Percentiles rank a stretch among this genome's conserved stretches.
Evolutionary conservation across 495 filamentous ascomycete genomes (phyloP).

Genomic region (Lophiotrema nucula): DNA sequence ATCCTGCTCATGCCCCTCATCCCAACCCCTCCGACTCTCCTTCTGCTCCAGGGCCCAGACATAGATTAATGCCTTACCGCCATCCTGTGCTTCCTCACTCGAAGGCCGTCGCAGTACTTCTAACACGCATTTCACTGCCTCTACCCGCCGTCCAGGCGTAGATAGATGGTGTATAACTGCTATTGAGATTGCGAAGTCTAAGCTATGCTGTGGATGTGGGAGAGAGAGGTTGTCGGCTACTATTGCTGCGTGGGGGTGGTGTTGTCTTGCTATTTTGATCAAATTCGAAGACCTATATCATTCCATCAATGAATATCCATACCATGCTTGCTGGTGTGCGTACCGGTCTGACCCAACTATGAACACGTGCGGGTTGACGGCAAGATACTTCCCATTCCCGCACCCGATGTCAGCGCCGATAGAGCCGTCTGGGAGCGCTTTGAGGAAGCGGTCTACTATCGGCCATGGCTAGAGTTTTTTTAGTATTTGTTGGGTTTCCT

Average conservation of each 20-base stretch:
- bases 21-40: slow-evolving; percentile 85
- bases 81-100: slow-evolving; percentile 20
- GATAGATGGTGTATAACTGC: slow-evolving; percentile 95
- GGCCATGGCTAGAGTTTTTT: slow-evolving; percentile 72
- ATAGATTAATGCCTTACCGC: slow-evolving; percentile 65
- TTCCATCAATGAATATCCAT: background rate
- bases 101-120: slow-evolving; percentile 55
- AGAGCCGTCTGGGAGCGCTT: slow-evolving; percentile 63
- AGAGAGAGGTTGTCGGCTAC: slow-evolving; percentile 70
- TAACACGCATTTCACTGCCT: slow-evolving; percentile 71
- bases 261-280: slow-evolving; percentile 65
- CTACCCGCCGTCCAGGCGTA: slow-evolving; percentile 69
- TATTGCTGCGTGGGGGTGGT: slow-evolving; percentile 61
- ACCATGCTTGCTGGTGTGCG: slow-evolving; percentile 26
- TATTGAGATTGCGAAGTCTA: slow-evolving; percentile 94
- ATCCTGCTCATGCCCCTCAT: slow-evolving; percentile 81
- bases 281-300: slow-evolving; percentile 64
- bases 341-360: slow-evolving; percentile 87
- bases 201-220: slow-evolving; percentile 64
- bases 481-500: too few species aligned
- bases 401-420: slow-evolving; percentile 89
- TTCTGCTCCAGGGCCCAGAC: slow-evolving; percentile 98
- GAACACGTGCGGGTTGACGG: slow-evolving; percentile 71
- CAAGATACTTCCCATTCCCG: slow-evolving; percentile 94
- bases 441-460: slow-evolving; percentile 78